Percentiles rank a stretch among this genome's conserved stretches.
Evolutionary conservation across 768 basidiomycete species (phyloP).

Genomic region (Psilocybe cyanescens): DNA sequence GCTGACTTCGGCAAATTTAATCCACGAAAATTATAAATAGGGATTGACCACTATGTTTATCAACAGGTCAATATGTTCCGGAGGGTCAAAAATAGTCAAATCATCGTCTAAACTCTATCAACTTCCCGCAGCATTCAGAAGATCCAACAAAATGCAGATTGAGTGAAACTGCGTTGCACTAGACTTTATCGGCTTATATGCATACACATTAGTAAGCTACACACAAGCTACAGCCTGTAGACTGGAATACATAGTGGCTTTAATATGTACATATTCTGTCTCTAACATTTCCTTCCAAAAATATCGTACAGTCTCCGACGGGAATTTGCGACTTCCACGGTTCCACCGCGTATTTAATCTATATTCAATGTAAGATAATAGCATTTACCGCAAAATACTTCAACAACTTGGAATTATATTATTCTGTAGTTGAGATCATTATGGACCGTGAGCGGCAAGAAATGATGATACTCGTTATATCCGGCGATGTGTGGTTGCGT

Average conservation of each 20-base stretch:
- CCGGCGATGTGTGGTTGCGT: neutral
- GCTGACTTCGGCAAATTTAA: neutral
- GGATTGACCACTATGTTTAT: neutral
- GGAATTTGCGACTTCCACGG: neutral
- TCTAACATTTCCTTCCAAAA: neutral
- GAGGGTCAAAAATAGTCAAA: neutral
- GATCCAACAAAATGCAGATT: neutral
- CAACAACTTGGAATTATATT: neutral
- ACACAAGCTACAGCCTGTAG: neutral
- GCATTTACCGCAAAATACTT: neutral
- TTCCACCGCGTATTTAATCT: neutral
- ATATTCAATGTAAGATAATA: neutral
- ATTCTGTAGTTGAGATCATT: neutral
- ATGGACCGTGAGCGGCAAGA: neutral
- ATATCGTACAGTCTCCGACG: neutral
- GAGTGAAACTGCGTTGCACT: neutral
- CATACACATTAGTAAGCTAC: neutral
- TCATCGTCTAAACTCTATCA: neutral
- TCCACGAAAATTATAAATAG: neutral
- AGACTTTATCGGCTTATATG: neutral
- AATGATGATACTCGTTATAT: neutral
- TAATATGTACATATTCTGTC: neutral
- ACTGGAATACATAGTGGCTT: neutral
- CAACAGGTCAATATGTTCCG: neutral
- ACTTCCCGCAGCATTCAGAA: neutral